Base-by-base conservation (phyloP, 2,329 filamentous ascomycete species). In the Neofusicoccum umdonicola region DNA sequence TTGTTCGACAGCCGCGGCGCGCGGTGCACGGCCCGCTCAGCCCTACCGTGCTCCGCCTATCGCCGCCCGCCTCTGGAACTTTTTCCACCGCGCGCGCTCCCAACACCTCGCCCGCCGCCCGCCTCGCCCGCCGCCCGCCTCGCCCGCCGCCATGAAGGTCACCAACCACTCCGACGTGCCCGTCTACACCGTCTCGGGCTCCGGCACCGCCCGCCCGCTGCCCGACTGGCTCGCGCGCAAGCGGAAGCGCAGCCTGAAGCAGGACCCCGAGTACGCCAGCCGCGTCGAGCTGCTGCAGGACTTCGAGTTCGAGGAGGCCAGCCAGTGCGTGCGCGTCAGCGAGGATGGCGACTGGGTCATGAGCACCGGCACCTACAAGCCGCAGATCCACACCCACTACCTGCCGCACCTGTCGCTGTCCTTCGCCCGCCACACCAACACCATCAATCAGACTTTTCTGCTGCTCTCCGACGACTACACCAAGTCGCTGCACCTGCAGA, bases 341-440 rank as follows among this genome's bases (percentile, higher is more conserved):
- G 93, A 97, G 65, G 95, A 99, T 85, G 94, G 94, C 56, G 90
- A 98, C 75, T 99, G 95, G 93, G 88, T 95, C 45, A 95, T 97
- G 91, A 96, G 91, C 72, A 96, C 93, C 61, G 93, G 92, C 81
- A 88, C 86, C 37, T 88, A 88, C 75, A 87, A 91, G 73, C 89
- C 90, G 1, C 92, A 96, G 76, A 96, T 98, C 66, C 95, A 98
- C 74, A 90, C 92, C n/a, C 96, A 99, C 79, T 92, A 96, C 74
- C 87, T 98, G 5, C 90, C 93, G 42, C 93, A 98, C 74, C 84
- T 98, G 22, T 94, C 94, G 9, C 85, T 99, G n/a, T 97, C 93
- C 8, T 99, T 90, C 78, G 88, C 93, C 39, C 89, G 95, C 63
- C 95, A 99, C 77, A 99, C 96, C 1, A 90, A 91, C 68, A 90